Conservation (phyloP, 2,329 filamentous ascomycete species). For the Rhynchosporium agropyri region DNA sequence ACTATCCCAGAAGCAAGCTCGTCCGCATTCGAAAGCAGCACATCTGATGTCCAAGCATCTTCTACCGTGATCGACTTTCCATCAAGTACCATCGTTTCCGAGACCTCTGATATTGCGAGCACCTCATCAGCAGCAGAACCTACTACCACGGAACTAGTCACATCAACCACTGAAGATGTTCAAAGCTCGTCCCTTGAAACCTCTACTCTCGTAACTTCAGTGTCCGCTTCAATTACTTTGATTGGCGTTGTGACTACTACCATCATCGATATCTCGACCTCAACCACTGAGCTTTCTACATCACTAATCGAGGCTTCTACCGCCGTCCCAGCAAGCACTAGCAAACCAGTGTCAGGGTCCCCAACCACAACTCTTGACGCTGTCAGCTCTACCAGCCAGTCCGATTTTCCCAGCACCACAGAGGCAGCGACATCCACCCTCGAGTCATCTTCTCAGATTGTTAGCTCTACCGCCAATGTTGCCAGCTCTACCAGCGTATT, state of each 20-base stretch:
- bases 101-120: background rate
- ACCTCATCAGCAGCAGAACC: background rate
- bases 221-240: background rate
- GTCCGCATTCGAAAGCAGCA: background rate
- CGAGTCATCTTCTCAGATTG: no score
- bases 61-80: background rate
- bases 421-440: no score
- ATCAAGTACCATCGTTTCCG: background rate
- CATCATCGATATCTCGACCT: background rate
- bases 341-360: no score
- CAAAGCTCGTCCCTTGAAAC: background rate
- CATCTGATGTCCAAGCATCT: background rate
- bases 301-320: background rate
- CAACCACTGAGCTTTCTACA: background rate
- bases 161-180: background rate
- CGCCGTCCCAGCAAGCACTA: background rate
- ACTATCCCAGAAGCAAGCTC: background rate
- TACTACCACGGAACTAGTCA: background rate
- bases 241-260: background rate
- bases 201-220: background rate
- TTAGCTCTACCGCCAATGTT: no score
- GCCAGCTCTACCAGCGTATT: no score
- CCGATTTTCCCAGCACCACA: no score
- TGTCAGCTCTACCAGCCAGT: no score
- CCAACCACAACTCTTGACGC: no score